Base-by-base conservation (phyloP, 768 basidiomycete genomes). In the Saitozyma podzolica region DNA sequence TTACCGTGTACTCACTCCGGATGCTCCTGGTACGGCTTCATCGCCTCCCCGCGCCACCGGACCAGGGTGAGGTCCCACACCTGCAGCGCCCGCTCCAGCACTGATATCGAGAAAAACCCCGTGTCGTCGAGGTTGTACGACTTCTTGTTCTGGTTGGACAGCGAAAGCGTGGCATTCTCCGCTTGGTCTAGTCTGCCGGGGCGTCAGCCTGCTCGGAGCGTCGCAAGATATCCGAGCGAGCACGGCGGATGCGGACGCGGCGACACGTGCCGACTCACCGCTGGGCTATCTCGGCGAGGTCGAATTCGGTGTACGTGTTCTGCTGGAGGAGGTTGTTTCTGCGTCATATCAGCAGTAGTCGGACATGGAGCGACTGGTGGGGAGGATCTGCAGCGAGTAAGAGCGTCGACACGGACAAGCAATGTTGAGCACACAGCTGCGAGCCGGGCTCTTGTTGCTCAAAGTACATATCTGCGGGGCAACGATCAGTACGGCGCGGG, bases 31-130 rank as follows among this genome's bases (percentile, higher is more conserved):
- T 87, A 88, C 6, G 85, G 83, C 9, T 85, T 84, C 89, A 94
- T 90, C 45, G 83, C 85, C 79, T 90, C 89, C 64, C 88, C 87
- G 56, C 90, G 84, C 92, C 92, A 96, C 61, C 89, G 84, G 10
- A 88, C 83, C 50, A 95, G 86, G 69, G 84, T 88, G 60, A 94
- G 80, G 16, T 89, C 89, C 89, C 88, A 94, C 11, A 92, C 87
- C 71, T 87, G 84, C 53, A 96, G 80, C 2, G 93, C 93, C 37
- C 74, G 52, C 42, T 75, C 74, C 16, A 95, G 77, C 1, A 95
- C 93, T 66, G 92, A 91, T 0, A 95, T 84, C 2, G 92, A 94
- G 80, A 96, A 96, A 78, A 91, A 96, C 1, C 91, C 92, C 37
- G 91, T 91, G 77, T 94, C 92, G 69, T 96, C 92, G 89, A 93